Percentiles rank a stretch among this genome's conserved stretches.
Conservation (phyloP, 768 basidiomycete genomes). For the Pleurotus ostreatus region DNA sequence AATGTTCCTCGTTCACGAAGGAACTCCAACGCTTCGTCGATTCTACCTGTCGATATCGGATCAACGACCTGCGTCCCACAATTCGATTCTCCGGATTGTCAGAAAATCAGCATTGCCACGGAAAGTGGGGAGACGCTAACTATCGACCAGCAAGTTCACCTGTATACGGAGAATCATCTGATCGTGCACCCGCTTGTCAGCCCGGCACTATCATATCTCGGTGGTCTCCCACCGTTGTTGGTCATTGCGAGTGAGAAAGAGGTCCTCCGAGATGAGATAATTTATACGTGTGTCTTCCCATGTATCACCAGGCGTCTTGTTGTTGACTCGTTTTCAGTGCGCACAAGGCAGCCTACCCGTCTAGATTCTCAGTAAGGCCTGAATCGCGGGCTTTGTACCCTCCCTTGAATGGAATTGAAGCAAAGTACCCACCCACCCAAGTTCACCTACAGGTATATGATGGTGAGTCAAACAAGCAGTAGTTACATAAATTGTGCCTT, state of each 20-base stretch:
- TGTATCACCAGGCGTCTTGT: not conserved
- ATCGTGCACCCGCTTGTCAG: constrained; percentile 81
- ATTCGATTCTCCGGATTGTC: constrained; percentile 29
- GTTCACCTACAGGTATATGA: constrained; percentile 95
- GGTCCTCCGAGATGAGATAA: constrained; percentile 87
- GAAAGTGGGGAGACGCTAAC: constrained; percentile 48
- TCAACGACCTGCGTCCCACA: constrained; percentile 41
- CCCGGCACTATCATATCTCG: constrained; percentile 76
- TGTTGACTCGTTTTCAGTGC: constrained; percentile 45
- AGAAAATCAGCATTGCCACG: constrained; percentile 42
- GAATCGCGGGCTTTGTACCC: constrained; percentile 52
- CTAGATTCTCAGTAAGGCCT: constrained; percentile 51
- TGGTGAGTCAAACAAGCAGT: constrained; percentile 38
- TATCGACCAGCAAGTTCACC: constrained; percentile 72
- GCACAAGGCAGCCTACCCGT: constrained; percentile 88
- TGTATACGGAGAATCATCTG: constrained; percentile 80
- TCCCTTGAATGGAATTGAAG: constrained; percentile 48
- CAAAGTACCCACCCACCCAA: constrained; percentile 54
- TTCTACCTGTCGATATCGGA: constrained; percentile 43
- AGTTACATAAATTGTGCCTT: not conserved
- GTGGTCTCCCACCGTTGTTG: constrained; percentile 80
- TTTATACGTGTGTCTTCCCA: constrained; percentile 62
- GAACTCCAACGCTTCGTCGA: constrained; percentile 17
- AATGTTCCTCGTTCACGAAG: constrained; percentile 14
- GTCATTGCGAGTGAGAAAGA: constrained; percentile 88